Evolutionary conservation across 1,284 basidiomycete genomes (phyloP), one percentile per base, ranked within the genome.

Genomic region (Ganoderma lucidum): DNA sequence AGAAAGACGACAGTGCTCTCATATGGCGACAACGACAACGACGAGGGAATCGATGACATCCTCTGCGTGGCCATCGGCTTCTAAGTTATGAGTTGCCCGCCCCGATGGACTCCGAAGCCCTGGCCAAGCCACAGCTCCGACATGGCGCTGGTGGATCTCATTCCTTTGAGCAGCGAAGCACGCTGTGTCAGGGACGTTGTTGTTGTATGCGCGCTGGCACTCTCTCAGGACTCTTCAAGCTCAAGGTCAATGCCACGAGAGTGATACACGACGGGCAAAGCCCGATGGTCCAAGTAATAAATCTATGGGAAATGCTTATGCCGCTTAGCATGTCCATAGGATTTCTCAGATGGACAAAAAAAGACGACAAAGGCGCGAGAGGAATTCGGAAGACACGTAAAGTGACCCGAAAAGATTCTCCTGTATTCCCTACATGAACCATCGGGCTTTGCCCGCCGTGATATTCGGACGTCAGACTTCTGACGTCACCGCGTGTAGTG

Each of bases 401-500:
- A 23, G 23, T 23, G 23, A 23, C 23, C 23, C 23, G 23, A 23
- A 23, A 23, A 23, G 23, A 23, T 23, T 23, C 23, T 23, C 23
- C 23, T 23, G 23, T 23, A 23, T 23, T 23, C 23, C 23, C 23
- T 23, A 23, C 23, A 23, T 23, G 23, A 23, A 23, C 23, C 23
- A 23, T 23, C 23, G 23, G 23, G 23, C 23, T 23, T 23, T 23
- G 23, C 23, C 23, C 23, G 23, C 23, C 23, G 23, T 23, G 23
- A 23, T 23, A 23, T 23, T 23, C 23, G 23, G 23, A 23, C 23
- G 23, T 23, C 23, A 23, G 23, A 23, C 23, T 23, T 63, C 39
- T 64, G 71, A 70, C 67, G 66, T 67, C 71, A 72, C 23, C 28
- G n/a, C 48, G 2, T 10, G 6, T 41, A 12, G 10, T 55, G 19